A percentile compares a stretch with the other conserved stretches of the same genome.
Evolutionary conservation across 2,329 filamentous ascomycete species (phyloP).

Genomic region (Colletotrichum sojae): DNA sequence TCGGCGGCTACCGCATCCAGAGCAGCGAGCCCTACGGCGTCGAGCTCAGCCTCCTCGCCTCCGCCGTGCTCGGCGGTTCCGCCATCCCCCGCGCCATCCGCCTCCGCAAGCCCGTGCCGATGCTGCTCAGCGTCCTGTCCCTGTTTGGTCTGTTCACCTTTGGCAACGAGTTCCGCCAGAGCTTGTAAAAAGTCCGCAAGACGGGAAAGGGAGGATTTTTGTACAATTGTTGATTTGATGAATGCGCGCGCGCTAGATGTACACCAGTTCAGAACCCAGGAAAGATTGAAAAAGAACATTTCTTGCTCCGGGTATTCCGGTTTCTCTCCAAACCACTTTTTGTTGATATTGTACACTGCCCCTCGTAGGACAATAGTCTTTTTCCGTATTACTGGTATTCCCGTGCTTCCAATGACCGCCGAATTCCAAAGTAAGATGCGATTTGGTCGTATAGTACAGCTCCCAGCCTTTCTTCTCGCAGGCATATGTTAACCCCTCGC

Average conservation of each 20-base stretch:
- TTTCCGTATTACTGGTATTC: conserved; percentile 3
- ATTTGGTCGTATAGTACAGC: conserved; percentile 15
- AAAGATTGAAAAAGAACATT: not conserved
- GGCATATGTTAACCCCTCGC: not conserved
- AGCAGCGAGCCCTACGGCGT: conserved; percentile 84
- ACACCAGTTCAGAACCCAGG: not conserved
- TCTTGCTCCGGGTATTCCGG: not conserved
- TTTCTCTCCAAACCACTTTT: not conserved
- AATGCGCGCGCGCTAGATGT: not conserved
- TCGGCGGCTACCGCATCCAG: conserved; percentile 86
- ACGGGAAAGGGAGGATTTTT: not conserved
- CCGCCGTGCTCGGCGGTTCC: conserved; percentile 84
- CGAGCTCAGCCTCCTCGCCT: conserved; percentile 91
- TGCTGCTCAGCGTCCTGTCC: conserved; percentile 83
- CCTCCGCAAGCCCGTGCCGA: conserved; percentile 86
- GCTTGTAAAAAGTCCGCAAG: conserved; percentile 48
- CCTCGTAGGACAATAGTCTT: conserved; percentile 1
- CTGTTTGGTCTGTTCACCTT: conserved; percentile 85
- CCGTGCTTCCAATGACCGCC: not conserved
- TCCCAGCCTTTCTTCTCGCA: no score
- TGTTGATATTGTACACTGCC: conserved; percentile 9
- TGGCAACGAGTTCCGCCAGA: conserved; percentile 74
- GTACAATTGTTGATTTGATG: not conserved
- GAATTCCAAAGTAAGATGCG: conserved; percentile 18
- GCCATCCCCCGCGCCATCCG: conserved; percentile 90